phyloP scores from a whole-genome alignment of 1,284 basidiomycete species.

The Megacollybia platyphylla region DNA sequence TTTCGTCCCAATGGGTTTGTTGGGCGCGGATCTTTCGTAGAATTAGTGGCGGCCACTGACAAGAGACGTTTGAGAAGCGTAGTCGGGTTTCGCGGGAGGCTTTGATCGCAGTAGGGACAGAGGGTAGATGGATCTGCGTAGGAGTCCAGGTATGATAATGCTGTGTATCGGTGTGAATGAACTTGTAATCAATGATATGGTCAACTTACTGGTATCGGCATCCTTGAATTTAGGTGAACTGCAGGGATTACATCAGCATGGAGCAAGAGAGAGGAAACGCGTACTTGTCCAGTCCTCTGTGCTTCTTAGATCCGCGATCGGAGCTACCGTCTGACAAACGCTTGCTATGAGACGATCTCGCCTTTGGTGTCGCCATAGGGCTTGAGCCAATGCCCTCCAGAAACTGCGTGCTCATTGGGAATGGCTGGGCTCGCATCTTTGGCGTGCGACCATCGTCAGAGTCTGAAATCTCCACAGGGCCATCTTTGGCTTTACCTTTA shows the following conservation, averaged over 20 bases:
- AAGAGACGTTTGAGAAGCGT: conserved; percentile 46
- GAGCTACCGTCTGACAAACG: conserved; percentile 17
- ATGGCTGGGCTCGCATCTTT: conserved; percentile 18
- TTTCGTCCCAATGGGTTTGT: conserved; percentile 57
- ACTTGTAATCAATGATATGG: background rate
- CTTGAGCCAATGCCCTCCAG: conserved; percentile 20
- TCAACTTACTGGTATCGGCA: conserved; percentile 6
- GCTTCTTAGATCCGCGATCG: conserved; percentile 19
- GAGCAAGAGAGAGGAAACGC: conserved; percentile 1
- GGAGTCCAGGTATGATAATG: conserved; percentile 27
- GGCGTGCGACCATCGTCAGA: background rate
- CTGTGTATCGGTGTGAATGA: conserved; percentile 2
- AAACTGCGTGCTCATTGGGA: conserved; percentile 37
- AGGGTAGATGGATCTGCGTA: conserved; percentile 46
- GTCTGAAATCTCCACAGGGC: background rate
- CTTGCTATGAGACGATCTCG: conserved; percentile 17
- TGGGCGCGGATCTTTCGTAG: conserved; percentile 46
- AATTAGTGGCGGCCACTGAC: conserved; percentile 31
- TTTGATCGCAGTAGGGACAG: conserved; percentile 70
- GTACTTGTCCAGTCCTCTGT: conserved; percentile 16
- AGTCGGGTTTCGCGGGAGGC: conserved; percentile 49
- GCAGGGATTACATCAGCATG: background rate
- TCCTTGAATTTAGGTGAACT: conserved; percentile 9
- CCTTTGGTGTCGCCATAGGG: conserved; percentile 8
- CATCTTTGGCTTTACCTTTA: background rate